A percentile compares a stretch with the other conserved stretches of the same genome.
phyloP scores from a whole-genome alignment of 805 yeast species.

The Zygoascus bituminiphila region DNA sequence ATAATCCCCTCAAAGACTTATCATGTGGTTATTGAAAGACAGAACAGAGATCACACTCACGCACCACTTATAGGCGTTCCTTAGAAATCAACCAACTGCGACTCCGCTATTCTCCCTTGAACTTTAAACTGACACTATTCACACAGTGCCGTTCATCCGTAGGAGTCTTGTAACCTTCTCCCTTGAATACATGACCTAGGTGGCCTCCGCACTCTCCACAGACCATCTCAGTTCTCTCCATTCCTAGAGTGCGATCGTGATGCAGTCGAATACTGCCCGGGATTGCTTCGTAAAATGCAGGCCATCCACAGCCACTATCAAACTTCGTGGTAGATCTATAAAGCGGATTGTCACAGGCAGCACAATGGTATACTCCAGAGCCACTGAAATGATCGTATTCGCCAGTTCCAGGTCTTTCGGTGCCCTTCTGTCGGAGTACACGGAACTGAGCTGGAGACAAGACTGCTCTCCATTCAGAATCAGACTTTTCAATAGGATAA shows the following conservation, averaged over 20 bases:
- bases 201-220: conserved; percentile 90
- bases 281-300: conserved; percentile 85
- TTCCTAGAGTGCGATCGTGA: conserved; percentile 61
- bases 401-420: conserved; percentile 62
- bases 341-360: conserved; percentile 73
- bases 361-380: conserved; percentile 71
- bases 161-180: conserved; percentile 86
- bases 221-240: conserved; percentile 80
- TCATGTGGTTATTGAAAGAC: no score
- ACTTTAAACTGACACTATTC: conserved; percentile 73
- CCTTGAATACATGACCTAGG: conserved; percentile 88
- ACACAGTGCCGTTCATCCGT: conserved; percentile 94
- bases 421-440: conserved; percentile 65
- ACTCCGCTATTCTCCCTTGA: conserved; percentile 25
- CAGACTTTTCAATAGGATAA: conserved; percentile 27
- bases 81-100: no score
- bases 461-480: conserved; percentile 71
- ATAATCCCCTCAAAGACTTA: no score
- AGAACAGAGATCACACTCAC: no score
- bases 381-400: conserved; percentile 43
- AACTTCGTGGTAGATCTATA: conserved; percentile 78
- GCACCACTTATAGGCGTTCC: no score
- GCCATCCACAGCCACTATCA: conserved; percentile 96
- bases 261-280: conserved; percentile 65
- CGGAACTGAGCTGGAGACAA: conserved; percentile 69